Evolutionary conservation across 2,329 filamentous ascomycete genomes (phyloP), one percentile per base, ranked within the genome.

Genomic region (Xylariaceae sp.): DNA sequence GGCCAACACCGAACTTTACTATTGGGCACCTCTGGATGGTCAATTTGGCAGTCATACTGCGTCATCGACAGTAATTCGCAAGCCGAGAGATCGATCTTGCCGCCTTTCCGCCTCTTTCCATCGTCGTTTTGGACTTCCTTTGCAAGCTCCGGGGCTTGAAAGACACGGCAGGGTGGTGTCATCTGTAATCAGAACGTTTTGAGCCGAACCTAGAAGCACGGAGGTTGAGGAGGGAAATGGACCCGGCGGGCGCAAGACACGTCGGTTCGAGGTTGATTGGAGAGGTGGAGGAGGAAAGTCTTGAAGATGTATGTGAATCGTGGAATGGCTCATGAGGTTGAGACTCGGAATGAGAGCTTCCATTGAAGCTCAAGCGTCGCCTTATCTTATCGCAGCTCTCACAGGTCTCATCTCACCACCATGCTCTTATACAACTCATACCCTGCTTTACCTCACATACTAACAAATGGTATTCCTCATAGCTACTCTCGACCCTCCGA

Each of bases 11-110:
- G 66, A 40, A 82, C 76, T 0, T 71, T 65, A 48, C 77, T 77
- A 50, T 77, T 65, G 44, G 59, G 64, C 33, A 65, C 61, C 42
- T 72, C 66, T 12, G 79, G 76, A 35, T 72, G 62, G 56, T 76
- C 69, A 39, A 85, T 75, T 53, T 73, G 66, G 64, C 82, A 86
- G 39, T 77, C 73, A 66, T 82, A 85, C 69, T 85, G 82, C 64
- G 81, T 59, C 72, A 85, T 75, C 59, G 74, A 71, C 49, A 82
- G 63, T 49, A 85, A 70, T 61, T 80, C 74, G 66, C 82, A 85
- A 39, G 70, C 69, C 15, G 70, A 68, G 42, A 85, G 68, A 47
- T 84, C 74, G 53, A 83, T 69, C 42, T 64, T 53, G 51, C 61
- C 31, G 66, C 68, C 70, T 64, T 83, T 83, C 53, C 76, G 76